Conservation (phyloP, 495 filamentous ascomycete genomes). For the Tricharina praecox region DNA sequence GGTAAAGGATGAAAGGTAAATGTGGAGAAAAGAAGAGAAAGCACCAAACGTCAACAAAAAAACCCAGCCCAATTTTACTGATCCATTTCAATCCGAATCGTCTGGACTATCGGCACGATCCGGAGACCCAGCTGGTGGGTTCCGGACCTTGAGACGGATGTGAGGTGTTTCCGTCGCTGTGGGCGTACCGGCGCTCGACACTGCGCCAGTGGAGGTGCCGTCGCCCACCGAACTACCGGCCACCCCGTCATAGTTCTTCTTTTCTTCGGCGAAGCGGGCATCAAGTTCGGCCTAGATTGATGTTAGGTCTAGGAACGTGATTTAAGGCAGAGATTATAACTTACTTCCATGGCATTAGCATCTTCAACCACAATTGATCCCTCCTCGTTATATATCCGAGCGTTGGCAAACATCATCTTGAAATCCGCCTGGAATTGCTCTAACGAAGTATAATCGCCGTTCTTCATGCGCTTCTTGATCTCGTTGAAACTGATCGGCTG, state of each 20-base stretch:
- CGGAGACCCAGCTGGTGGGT: not conserved
- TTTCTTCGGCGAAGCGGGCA: conserved; percentile 18
- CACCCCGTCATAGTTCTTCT: conserved; percentile 14
- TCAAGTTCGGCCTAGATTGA: conserved; percentile 20
- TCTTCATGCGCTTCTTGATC: conserved; percentile 86
- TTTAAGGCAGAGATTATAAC: not conserved
- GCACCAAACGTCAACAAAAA: no score
- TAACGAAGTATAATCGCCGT: conserved; percentile 69
- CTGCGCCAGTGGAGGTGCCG: conserved; percentile 22
- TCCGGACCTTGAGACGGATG: conserved; percentile 20
- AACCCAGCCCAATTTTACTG: no score
- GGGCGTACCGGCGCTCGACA: conserved; percentile 20
- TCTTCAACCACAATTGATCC: conserved; percentile 78
- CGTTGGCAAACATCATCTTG: conserved; percentile 70
- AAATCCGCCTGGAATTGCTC: conserved; percentile 70
- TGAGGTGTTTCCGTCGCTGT: conserved; percentile 15
- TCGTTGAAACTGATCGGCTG: conserved; percentile 85
- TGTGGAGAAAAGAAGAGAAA: no score
- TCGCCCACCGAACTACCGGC: conserved; percentile 13
- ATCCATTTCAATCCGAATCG: conserved; percentile 5
- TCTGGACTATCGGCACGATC: conserved; percentile 1
- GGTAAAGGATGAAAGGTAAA: no score
- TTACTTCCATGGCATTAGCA: conserved; percentile 80
- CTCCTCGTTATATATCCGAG: conserved; percentile 89
- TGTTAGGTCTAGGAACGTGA: not conserved